Percentiles rank a stretch among this genome's conserved stretches.
Conservation (phyloP, 2,329 filamentous ascomycete species). For the Scortechinia acanthostroma region DNA sequence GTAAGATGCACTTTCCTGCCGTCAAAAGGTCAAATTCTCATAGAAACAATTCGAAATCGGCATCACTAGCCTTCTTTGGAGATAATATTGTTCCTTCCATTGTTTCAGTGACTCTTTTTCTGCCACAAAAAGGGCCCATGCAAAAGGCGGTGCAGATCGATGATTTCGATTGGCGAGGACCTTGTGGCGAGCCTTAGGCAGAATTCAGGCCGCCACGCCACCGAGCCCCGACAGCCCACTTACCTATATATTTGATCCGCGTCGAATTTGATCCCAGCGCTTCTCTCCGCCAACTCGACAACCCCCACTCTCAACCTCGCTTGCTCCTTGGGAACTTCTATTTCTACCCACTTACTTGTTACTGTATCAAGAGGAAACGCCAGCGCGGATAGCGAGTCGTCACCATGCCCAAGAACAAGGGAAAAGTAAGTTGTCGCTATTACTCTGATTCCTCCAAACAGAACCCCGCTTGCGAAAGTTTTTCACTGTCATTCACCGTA, state of each 20-base stretch:
- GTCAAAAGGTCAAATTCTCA: no score
- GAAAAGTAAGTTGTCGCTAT: constrained; percentile 72
- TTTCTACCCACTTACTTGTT: no score
- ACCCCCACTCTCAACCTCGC: neutral
- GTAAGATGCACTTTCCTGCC: no score
- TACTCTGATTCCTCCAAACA: no score
- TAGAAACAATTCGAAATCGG: no score
- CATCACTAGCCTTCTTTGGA: no score
- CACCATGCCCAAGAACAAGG: constrained; percentile 98
- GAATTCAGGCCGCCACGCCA: constrained; percentile 10
- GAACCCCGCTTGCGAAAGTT: no score
- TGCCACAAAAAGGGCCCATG: no score
- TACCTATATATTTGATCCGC: constrained; percentile 11
- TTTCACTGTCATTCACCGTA: constrained; percentile 6
- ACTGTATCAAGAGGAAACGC: no score
- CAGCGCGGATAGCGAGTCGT: constrained; percentile 6
- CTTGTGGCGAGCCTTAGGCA: constrained; percentile 14
- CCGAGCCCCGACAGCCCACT: constrained; percentile 6
- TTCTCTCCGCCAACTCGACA: neutral
- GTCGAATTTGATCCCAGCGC: constrained; percentile 10
- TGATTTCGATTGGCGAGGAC: neutral
- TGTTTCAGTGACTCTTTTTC: no score
- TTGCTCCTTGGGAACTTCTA: no score
- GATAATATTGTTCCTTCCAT: no score
- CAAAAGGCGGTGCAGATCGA: constrained; percentile 3